A percentile compares a stretch with the other conserved stretches of the same genome.
Evolutionary conservation across 805 yeast genomes (phyloP).

Genomic region (Yamadazyma laniorum): DNA sequence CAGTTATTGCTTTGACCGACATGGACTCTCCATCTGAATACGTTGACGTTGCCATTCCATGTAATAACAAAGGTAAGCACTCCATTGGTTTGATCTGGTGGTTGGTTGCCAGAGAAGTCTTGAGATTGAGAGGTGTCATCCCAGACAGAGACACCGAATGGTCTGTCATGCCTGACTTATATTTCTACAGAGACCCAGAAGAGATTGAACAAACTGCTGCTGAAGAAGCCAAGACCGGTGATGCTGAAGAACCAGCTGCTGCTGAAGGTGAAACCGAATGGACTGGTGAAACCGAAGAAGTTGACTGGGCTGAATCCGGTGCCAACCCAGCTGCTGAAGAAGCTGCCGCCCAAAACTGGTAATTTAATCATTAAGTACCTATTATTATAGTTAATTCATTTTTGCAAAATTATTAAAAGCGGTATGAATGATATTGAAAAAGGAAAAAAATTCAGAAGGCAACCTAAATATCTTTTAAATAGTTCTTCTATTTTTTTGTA

Average conservation of each 20-base stretch:
- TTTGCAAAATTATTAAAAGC: slow-evolving; percentile 7
- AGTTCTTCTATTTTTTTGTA: slow-evolving; percentile 13
- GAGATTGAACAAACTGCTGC: slow-evolving; percentile 84
- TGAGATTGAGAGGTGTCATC: slow-evolving; percentile 96
- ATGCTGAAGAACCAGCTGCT: slow-evolving; percentile 60
- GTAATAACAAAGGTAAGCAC: slow-evolving; percentile 99
- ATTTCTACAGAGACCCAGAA: slow-evolving; percentile 99
- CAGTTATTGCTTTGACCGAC: slow-evolving; percentile 98
- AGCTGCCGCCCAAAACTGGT: slow-evolving; percentile 62
- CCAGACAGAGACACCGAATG: slow-evolving; percentile 96
- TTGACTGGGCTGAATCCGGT: slow-evolving; percentile 63
- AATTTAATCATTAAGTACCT: slow-evolving; percentile 17
- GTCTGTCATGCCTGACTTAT: slow-evolving; percentile 99
- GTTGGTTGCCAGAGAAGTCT: slow-evolving; percentile 98
- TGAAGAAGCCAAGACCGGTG: slow-evolving; percentile 51
- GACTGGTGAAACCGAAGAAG: slow-evolving; percentile 57
- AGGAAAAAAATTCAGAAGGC: slow-evolving; percentile 7
- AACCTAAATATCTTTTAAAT: slow-evolving; percentile 17
- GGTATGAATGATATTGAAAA: slow-evolving; percentile 7
- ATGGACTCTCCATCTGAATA: slow-evolving; percentile 98
- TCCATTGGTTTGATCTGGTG: slow-evolving; percentile 99
- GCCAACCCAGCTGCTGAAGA: slow-evolving; percentile 66
- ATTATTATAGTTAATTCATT: slow-evolving; percentile 12
- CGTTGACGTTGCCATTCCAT: slow-evolving; percentile 99
- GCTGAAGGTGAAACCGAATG: slow-evolving; percentile 57